Conservation (phyloP, 2,329 filamentous ascomycete genomes). For the Cercospora canescens region DNA sequence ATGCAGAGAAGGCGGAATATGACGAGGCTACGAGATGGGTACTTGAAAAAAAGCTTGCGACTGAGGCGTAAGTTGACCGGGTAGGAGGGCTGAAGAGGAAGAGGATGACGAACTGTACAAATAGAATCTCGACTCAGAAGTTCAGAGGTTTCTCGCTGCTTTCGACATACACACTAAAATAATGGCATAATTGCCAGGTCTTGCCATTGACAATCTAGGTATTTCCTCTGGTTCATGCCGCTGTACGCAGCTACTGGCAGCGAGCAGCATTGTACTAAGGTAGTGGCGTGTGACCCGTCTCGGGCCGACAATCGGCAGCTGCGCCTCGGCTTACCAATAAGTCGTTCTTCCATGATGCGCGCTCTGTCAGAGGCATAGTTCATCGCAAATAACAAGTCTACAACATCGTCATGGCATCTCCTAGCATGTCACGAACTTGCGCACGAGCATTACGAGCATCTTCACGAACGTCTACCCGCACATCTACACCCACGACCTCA, state of each 20-base stretch:
- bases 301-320: constrained; percentile 2
- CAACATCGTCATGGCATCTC: constrained; percentile 14
- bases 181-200: no score
- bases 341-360: constrained; percentile 1
- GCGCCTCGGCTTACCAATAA: constrained; percentile 14
- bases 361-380: background rate
- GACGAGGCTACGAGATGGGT: background rate
- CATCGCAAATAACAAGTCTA: background rate
- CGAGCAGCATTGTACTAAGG: background rate
- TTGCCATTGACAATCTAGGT: no score
- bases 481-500: background rate
- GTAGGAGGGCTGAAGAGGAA: background rate
- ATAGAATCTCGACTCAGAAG: background rate
- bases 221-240: no score
- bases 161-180: background rate
- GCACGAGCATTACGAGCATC: constrained; percentile 15
- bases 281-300: background rate
- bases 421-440: constrained; percentile 19
- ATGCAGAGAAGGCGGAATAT: background rate
- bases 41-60: background rate
- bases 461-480: background rate
- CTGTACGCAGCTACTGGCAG: no score
- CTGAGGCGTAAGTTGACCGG: background rate
- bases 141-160: background rate
- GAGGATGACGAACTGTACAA: no score